These are phyloP conservation scores for Prunus salicina DNA, from an alignment of 306 rosid genomes.

Conservation along the genomic window DNA sequence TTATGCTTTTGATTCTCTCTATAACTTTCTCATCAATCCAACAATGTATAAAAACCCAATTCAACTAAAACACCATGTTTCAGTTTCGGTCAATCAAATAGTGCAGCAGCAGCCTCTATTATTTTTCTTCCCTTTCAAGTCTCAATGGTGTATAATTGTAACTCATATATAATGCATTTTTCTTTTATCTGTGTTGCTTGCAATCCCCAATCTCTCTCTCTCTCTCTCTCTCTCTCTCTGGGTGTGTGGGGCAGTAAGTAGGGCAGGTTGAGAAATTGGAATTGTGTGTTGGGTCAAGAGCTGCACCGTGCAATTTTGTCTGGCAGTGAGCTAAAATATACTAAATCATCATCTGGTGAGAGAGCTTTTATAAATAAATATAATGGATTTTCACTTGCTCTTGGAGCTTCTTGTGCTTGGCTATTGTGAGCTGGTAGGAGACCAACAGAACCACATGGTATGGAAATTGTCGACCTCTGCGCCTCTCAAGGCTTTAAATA, in stretches of 20 bases:
- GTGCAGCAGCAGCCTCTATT: slow-evolving; percentile 18
- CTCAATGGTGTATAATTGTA: slow-evolving; percentile 6
- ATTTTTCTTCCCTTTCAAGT: background rate
- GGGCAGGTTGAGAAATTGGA: background rate
- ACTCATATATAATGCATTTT: slow-evolving; percentile 3
- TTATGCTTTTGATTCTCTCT: slow-evolving; percentile 15
- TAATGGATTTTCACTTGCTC: background rate
- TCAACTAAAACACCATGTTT: slow-evolving; percentile 12
- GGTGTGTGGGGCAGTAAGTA: background rate
- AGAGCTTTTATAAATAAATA: background rate
- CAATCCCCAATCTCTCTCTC: background rate
- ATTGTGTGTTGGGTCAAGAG: background rate
- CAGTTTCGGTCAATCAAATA: slow-evolving; percentile 21
- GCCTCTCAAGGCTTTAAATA: slow-evolving; percentile 12
- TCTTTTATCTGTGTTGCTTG: background rate
- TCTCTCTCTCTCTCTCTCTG: too few species aligned
- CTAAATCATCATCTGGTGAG: slow-evolving; percentile 19
- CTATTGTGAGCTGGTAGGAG: slow-evolving; percentile 39
- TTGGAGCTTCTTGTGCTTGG: slow-evolving; percentile 20
- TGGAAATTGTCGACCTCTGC: slow-evolving; percentile 29
- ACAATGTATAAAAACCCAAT: slow-evolving; percentile 37
- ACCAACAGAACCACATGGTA: slow-evolving; percentile 40
- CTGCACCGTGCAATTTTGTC: background rate
- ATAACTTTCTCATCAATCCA: slow-evolving; percentile 31
- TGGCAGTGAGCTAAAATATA: background rate